Conservation (phyloP, 2,329 filamentous ascomycete species). For the Boeremia lycopersici region DNA sequence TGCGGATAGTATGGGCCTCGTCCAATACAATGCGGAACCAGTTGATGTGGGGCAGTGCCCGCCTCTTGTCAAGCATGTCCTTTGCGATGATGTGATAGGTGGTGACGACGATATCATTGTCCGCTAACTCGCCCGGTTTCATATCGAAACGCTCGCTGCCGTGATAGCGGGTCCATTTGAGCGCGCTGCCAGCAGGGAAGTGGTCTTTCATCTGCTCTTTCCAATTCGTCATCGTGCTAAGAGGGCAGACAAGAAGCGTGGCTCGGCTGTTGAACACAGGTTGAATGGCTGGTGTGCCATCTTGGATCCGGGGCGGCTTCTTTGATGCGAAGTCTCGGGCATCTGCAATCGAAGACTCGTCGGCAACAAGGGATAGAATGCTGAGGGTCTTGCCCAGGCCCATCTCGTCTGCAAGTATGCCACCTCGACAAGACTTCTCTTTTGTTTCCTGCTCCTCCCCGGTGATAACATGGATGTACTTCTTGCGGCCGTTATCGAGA, state of each 20-base stretch:
- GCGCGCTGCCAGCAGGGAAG: slow-evolving; percentile 59
- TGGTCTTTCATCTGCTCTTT: slow-evolving; percentile 89
- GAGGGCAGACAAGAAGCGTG: slow-evolving; percentile 84
- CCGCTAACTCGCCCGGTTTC: slow-evolving; percentile 64
- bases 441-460: slow-evolving; percentile 52
- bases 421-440: slow-evolving; percentile 49
- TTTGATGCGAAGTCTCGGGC: slow-evolving; percentile 66
- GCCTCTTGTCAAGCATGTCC: slow-evolving; percentile 66
- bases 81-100: slow-evolving; percentile 89
- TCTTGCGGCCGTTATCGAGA: slow-evolving; percentile 61
- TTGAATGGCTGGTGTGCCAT: slow-evolving; percentile 16
- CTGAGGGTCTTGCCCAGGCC: slow-evolving; percentile 67
- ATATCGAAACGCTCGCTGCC: slow-evolving; percentile 74
- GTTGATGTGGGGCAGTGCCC: slow-evolving; percentile 77
- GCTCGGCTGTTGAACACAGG: slow-evolving; percentile 70
- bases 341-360: slow-evolving; percentile 61
- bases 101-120: slow-evolving; percentile 85
- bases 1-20: slow-evolving; percentile 93
- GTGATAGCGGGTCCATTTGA: slow-evolving; percentile 86
- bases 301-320: slow-evolving; percentile 47
- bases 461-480: slow-evolving; percentile 86
- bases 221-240: slow-evolving; percentile 95
- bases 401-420: slow-evolving; percentile 59
- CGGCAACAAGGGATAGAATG: slow-evolving; percentile 77
- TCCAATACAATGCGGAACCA: slow-evolving; percentile 96